Evolutionary conservation across 495 filamentous ascomycete genomes (phyloP).

Genomic region (Entonaema liquescens): DNA sequence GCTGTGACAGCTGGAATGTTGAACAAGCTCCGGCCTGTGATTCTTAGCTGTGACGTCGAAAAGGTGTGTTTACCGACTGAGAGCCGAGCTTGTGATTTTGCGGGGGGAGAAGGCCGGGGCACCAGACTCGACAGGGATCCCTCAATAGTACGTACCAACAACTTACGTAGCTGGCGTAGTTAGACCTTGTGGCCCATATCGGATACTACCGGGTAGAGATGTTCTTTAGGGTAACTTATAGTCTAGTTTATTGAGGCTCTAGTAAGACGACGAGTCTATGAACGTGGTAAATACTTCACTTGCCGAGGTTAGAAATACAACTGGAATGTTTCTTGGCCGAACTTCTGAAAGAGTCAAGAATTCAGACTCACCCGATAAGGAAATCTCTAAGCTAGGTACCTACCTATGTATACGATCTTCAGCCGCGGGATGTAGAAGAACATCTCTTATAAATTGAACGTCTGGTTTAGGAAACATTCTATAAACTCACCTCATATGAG

Average conservation of each 20-base stretch:
- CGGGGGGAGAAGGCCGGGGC: constrained; percentile 49
- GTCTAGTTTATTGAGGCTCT: constrained; percentile 22
- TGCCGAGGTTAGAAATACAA: constrained; percentile 35
- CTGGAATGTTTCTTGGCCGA: constrained; percentile 4
- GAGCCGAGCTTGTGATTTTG: constrained; percentile 65
- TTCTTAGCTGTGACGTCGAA: constrained; percentile 43
- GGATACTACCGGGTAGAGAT: constrained; percentile 39
- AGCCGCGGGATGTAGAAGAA: neutral
- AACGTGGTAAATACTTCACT: neutral
- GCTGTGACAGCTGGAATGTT: neutral
- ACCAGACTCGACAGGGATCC: constrained; percentile 26
- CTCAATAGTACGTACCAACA: neutral
- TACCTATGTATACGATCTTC: neutral
- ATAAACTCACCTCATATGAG: constrained; percentile 12
- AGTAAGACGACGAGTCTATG: neutral
- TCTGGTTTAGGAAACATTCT: neutral
- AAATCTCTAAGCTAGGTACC: neutral
- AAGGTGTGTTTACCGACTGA: constrained; percentile 49
- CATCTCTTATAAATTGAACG: neutral
- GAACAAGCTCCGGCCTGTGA: constrained; percentile 21
- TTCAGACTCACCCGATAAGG: neutral
- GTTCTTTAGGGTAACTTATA: neutral
- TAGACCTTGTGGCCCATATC: constrained; percentile 3
- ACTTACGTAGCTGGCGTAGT: neutral
- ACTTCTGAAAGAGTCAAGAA: neutral